Conservation (phyloP, 2,329 filamentous ascomycete genomes). For the Zasmidium citrigriseum region DNA sequence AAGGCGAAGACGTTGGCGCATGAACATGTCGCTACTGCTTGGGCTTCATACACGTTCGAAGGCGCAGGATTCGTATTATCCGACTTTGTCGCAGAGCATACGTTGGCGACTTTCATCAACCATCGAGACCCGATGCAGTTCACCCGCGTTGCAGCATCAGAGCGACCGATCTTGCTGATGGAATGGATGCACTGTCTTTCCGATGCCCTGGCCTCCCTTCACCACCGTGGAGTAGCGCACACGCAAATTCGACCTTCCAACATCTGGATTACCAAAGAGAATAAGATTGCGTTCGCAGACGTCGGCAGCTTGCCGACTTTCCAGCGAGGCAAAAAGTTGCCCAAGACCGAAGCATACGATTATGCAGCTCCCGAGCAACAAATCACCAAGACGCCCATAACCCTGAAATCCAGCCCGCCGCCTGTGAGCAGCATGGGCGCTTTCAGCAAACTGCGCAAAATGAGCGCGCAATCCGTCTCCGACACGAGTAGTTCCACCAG, state of each 20-base stretch:
- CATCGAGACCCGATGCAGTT: slow-evolving; percentile 61
- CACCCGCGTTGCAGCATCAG: slow-evolving; percentile 62
- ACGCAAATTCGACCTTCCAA: slow-evolving; percentile 71
- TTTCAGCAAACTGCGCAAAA: slow-evolving; percentile 32
- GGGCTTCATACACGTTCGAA: slow-evolving; percentile 68
- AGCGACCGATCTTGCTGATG: slow-evolving; percentile 61
- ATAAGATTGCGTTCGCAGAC: slow-evolving; percentile 69
- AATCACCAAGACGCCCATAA: slow-evolving; percentile 43
- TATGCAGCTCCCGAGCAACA: slow-evolving; percentile 72
- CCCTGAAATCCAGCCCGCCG: slow-evolving; percentile 30
- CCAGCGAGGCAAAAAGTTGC: slow-evolving; percentile 54
- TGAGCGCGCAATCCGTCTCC: slow-evolving; percentile 28
- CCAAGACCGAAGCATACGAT: slow-evolving; percentile 70
- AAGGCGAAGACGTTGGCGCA: slow-evolving; percentile 62
- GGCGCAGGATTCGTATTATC: slow-evolving; percentile 66
- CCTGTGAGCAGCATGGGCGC: slow-evolving; percentile 30
- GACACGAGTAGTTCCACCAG: slow-evolving; percentile 34
- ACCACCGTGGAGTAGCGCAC: slow-evolving; percentile 65
- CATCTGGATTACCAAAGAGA: slow-evolving; percentile 65
- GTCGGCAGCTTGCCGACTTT: slow-evolving; percentile 52
- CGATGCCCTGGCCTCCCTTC: slow-evolving; percentile 68
- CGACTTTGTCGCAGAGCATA: slow-evolving; percentile 66
- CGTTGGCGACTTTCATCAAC: slow-evolving; percentile 66
- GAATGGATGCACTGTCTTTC: slow-evolving; percentile 76
- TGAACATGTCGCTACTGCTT: slow-evolving; percentile 69